Base-by-base conservation (phyloP, 2,329 filamentous ascomycete genomes). In the Dothideomycetes sp. region DNA sequence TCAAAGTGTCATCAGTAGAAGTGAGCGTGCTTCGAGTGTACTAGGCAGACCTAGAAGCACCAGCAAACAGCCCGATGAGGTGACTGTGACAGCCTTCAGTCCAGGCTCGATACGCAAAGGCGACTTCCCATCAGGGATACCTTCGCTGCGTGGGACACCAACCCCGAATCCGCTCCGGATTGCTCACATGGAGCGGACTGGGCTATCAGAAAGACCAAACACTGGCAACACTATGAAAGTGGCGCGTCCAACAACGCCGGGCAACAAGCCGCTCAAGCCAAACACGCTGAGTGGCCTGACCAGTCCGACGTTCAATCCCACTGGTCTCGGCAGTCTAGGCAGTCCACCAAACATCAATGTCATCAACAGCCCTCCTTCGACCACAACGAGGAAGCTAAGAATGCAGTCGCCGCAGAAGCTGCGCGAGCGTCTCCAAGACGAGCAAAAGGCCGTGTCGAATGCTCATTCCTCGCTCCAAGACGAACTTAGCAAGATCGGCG, bases 401-500 rank as follows among this genome's bases (percentile, higher is more conserved):
- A 71, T 78, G 68, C 75, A 79, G 51, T 77, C 70, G 29, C 75
- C 75, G 3, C 73, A 77, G 49, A 79, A 79, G 60, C 64, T 79
- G 32, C 82, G 88, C 14, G 88, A 95, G 62, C 80, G 89, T 24
- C 70, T 95, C 1, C 81, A 89, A 51, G 79, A 76, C 35, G 87
- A 94, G 57, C 86, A 87, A 59, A 77, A 75, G 40, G 74, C 79
- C 0, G 76, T 88, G 12, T 75, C 78, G 4, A 76, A 79, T 7
- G 77, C 80, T 0, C 84, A 88, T 45, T 69, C 72, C 3, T 73
- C 73, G 3, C 62, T 95, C 11, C 77, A 81, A 56, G 75, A 77
- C 4, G 88, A 95, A 56, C 67, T 95, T 7, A 76, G 75, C 37
- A 81, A 81, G 47, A 89, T 95, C 50, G 75, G 83, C 1, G 77